Evolutionary conservation across 139 green algal genomes (phyloP).

Genomic region (Nannochloris sp.): DNA sequence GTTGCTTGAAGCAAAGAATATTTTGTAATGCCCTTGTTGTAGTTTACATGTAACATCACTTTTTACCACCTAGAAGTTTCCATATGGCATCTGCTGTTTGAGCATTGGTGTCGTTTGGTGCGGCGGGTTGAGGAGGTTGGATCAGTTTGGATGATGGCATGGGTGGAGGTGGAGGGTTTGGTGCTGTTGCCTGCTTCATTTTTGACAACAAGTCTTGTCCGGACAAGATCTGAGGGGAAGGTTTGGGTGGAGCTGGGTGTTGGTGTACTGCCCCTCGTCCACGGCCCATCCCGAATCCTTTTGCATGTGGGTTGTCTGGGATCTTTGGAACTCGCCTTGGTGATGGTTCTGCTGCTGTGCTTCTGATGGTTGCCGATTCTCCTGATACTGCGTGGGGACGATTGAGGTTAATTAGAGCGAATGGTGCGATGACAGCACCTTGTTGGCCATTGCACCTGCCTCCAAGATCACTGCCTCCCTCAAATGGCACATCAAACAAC

Average conservation of each 20-base stretch:
- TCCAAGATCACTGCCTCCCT: slow-evolving; percentile 38
- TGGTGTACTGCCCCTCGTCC: neutral
- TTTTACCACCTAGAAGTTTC: neutral
- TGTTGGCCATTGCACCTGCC: slow-evolving; percentile 24
- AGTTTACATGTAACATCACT: neutral
- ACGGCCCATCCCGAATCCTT: slow-evolving; percentile 2
- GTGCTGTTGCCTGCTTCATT: neutral
- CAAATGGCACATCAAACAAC: slow-evolving; percentile 39
- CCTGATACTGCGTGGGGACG: slow-evolving; percentile 28
- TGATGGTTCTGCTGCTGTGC: neutral
- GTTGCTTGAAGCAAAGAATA: slow-evolving; percentile 19
- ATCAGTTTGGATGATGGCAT: neutral
- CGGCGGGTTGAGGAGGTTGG: neutral
- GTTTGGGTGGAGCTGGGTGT: neutral
- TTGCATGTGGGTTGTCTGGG: slow-evolving; percentile 1
- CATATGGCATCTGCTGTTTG: neutral
- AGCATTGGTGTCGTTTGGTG: neutral
- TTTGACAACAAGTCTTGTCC: neutral
- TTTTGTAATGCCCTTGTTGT: slow-evolving; percentile 8
- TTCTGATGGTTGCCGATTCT: slow-evolving; percentile 11
- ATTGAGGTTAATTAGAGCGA: slow-evolving; percentile 43
- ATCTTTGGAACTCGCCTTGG: neutral
- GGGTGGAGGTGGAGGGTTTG: neutral
- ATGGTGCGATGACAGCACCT: slow-evolving; percentile 25
- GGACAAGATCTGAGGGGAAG: neutral